phyloP scores from a whole-genome alignment of 139 green algal genomes.

The Eudorina sp. region DNA sequence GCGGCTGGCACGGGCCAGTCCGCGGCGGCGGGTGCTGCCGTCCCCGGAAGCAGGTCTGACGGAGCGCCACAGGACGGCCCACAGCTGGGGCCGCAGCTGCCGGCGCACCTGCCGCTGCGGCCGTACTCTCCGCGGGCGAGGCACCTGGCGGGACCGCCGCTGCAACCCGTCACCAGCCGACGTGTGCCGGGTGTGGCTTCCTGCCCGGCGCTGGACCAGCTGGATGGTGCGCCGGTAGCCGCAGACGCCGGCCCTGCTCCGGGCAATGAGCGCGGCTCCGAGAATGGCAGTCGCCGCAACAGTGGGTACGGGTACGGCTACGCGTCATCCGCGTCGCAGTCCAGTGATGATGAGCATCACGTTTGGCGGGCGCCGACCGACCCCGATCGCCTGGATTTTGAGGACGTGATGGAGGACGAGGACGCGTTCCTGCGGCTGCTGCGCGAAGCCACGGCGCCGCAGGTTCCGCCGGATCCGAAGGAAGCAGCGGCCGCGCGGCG shows the following conservation, averaged over 20 bases:
- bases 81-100: no score
- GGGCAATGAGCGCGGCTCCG: no score
- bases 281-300: background rate
- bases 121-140: no score
- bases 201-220: background rate
- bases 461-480: background rate
- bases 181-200: background rate
- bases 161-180: background rate
- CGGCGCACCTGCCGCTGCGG: no score
- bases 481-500: background rate
- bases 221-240: background rate
- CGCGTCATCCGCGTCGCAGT: background rate
- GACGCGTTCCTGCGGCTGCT: slow-evolving; percentile 35
- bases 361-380: background rate
- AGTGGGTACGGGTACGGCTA: background rate
- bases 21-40: no score
- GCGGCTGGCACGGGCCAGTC: no score
- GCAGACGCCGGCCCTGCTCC: no score
- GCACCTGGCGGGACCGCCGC: background rate
- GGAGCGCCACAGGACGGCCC: no score
- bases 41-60: no score
- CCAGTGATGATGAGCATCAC: background rate
- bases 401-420: slow-evolving; percentile 27
- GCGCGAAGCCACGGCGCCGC: background rate
- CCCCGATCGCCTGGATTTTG: background rate